Conservation (phyloP, 768 basidiomycete species). For the Boletus rubroflammeus region DNA sequence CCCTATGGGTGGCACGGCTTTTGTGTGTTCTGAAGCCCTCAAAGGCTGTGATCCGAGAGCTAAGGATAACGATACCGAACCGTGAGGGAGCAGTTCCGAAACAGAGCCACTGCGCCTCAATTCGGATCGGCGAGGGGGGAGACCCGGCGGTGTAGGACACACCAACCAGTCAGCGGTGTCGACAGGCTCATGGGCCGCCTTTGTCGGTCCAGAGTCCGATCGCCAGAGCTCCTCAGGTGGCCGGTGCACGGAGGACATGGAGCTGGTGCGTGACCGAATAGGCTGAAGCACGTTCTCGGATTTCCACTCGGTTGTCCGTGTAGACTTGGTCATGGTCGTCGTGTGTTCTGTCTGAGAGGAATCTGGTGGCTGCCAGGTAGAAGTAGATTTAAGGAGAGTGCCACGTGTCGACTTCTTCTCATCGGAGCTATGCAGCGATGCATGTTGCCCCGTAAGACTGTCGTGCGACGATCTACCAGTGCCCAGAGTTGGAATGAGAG, state of each 20-base stretch:
- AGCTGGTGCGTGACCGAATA: constrained; percentile 10
- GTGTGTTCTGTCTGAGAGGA: background rate
- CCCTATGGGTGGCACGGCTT: constrained; percentile 26
- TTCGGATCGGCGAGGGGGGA: constrained; percentile 10
- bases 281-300: constrained; percentile 19
- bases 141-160: constrained; percentile 21
- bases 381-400: constrained; percentile 3
- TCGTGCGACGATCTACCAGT: background rate
- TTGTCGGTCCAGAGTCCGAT: constrained; percentile 11
- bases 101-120: constrained; percentile 7
- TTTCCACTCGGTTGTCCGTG: constrained; percentile 14
- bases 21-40: constrained; percentile 19
- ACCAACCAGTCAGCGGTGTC: background rate
- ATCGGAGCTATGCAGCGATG: constrained; percentile 11
- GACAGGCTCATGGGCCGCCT: background rate
- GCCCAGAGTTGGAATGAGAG: constrained; percentile 2
- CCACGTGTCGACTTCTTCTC: constrained; percentile 10
- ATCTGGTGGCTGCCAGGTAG: constrained; percentile 8
- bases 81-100: background rate
- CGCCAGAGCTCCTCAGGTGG: constrained; percentile 22
- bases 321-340: constrained; percentile 1
- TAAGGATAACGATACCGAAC: constrained; percentile 21
- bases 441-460: constrained; percentile 2
- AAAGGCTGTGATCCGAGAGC: constrained; percentile 29
- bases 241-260: constrained; percentile 14